Evolutionary conservation across 2,329 filamentous ascomycete species (phyloP).

Genomic region (Didymella lethalis): DNA sequence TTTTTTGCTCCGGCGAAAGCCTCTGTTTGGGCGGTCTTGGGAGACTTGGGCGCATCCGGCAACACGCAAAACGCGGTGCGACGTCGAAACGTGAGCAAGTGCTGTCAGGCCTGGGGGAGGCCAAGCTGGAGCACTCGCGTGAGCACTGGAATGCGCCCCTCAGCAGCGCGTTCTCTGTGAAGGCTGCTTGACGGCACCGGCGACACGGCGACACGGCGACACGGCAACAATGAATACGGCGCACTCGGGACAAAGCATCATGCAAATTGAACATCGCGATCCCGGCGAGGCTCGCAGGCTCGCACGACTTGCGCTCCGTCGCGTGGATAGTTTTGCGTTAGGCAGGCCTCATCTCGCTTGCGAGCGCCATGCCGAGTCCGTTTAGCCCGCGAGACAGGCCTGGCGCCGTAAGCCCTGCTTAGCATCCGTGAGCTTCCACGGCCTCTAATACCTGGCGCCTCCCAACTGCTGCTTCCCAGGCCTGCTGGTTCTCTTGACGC

Average conservation of each 20-base stretch:
- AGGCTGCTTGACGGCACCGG: not conserved
- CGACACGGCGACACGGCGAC: not conserved
- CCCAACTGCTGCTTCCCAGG: constrained; percentile 30
- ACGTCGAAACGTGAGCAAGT: constrained; percentile 20
- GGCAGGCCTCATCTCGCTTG: constrained; percentile 7
- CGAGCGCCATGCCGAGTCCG: constrained; percentile 17
- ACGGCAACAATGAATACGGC: not conserved
- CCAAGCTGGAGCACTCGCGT: constrained; percentile 8
- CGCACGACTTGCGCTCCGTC: constrained; percentile 13
- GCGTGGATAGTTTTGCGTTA: constrained; percentile 23
- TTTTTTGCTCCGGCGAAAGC: constrained; percentile 14
- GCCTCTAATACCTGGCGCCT: constrained; percentile 42
- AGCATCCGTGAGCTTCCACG: constrained; percentile 44
- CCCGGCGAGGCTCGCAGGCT: constrained; percentile 13
- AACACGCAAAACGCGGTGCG: constrained; percentile 16
- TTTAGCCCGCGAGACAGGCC: constrained; percentile 4
- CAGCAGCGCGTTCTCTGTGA: constrained; percentile 3
- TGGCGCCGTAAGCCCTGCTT: constrained; percentile 41
- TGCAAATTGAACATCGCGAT: not conserved
- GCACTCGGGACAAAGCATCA: not conserved
- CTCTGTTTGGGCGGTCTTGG: constrained; percentile 15
- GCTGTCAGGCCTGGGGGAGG: constrained; percentile 2
- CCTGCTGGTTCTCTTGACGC: constrained; percentile 22
- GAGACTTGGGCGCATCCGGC: constrained; percentile 13
- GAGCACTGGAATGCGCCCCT: constrained; percentile 14